Evolutionary conservation across 345 rosid genomes (phyloP).

Genomic region (Abelmoschus esculentus): DNA sequence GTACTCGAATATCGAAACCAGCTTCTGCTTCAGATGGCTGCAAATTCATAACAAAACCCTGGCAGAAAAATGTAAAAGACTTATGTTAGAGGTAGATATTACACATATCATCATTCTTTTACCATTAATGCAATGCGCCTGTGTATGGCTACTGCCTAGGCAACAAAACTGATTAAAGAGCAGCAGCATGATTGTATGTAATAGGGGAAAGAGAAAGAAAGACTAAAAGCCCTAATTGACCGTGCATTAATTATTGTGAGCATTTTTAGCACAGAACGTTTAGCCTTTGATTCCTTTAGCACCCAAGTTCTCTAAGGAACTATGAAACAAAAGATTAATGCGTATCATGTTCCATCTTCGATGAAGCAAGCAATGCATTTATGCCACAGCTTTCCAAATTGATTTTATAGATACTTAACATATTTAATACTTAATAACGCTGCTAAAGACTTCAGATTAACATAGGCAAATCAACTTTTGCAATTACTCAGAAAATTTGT

Average conservation of each 20-base stretch:
- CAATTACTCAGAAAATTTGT: too few species aligned
- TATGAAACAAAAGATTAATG: not conserved
- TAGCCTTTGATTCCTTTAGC: not conserved
- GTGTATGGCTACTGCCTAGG: not conserved
- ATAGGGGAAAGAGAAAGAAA: not conserved
- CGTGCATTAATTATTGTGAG: not conserved
- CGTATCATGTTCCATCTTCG: not conserved
- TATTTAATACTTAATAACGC: not conserved
- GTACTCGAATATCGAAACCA: slow-evolving; percentile 82
- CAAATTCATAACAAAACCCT: slow-evolving; percentile 96
- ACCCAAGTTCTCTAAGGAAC: not conserved
- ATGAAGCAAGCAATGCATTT: not conserved
- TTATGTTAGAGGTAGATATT: not conserved
- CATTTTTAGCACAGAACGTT: not conserved
- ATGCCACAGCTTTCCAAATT: not conserved
- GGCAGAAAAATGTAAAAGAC: slow-evolving; percentile 17
- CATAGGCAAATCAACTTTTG: too few species aligned
- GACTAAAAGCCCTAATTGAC: not conserved
- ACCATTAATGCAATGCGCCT: not conserved
- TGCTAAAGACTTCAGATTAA: too few species aligned
- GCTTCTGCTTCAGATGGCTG: slow-evolving; percentile 99
- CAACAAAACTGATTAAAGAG: not conserved
- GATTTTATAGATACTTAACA: not conserved
- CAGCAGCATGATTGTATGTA: not conserved
- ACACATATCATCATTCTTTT: not conserved